Evolutionary conservation across 1,284 basidiomycete species (phyloP).

Genomic region (Gymnopus androsaceus): DNA sequence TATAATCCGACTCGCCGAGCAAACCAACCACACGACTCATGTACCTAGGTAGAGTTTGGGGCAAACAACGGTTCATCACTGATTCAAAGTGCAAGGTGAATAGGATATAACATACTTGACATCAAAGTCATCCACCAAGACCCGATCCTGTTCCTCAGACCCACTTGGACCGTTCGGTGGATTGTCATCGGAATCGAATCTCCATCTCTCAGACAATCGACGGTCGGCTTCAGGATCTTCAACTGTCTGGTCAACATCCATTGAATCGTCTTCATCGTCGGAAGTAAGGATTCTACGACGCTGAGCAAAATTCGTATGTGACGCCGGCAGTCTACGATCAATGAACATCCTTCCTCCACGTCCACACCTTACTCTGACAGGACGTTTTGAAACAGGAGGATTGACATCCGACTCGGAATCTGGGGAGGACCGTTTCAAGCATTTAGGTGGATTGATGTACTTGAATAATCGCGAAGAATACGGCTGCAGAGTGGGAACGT

Average conservation of each 20-base stretch:
- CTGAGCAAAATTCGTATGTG: constrained; percentile 23
- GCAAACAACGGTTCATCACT: not conserved
- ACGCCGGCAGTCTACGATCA: constrained; percentile 60
- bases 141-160: constrained; percentile 67
- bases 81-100: not conserved
- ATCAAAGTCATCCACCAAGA: constrained; percentile 71
- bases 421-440: constrained; percentile 36
- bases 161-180: constrained; percentile 60
- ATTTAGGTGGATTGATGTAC: constrained; percentile 43
- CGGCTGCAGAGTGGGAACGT: constrained; percentile 53
- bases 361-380: constrained; percentile 76
- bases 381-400: constrained; percentile 37
- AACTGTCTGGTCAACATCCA: constrained; percentile 37
- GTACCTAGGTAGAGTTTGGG: constrained; percentile 41
- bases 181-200: constrained; percentile 66
- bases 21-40: constrained; percentile 55
- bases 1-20: constrained; percentile 47
- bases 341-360: constrained; percentile 81
- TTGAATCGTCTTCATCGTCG: constrained; percentile 30
- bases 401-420: constrained; percentile 33
- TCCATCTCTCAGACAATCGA: constrained; percentile 64
- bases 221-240: constrained; percentile 43
- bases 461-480: constrained; percentile 67
- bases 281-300: constrained; percentile 8
- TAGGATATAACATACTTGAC: constrained; percentile 46